Evolutionary conservation across 2,329 filamentous ascomycete genomes (phyloP).

Genomic region (Xylariales sp.): DNA sequence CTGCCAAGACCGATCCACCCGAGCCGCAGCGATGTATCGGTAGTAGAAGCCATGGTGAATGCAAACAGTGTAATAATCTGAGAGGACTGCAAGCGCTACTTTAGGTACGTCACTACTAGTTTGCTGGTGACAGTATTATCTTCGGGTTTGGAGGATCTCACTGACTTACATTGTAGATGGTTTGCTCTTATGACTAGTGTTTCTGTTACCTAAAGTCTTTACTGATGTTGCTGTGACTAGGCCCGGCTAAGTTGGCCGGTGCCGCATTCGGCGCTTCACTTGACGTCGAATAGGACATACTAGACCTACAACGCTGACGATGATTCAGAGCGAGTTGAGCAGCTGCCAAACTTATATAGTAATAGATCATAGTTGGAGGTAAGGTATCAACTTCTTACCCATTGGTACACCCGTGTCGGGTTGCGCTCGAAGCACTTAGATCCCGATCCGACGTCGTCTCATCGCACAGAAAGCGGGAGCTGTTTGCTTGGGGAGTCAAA

Average conservation of each 20-base stretch:
- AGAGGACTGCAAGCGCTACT: background rate
- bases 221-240: background rate
- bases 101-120: background rate
- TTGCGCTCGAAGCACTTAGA: background rate
- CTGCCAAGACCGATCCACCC: slow-evolving; percentile 58
- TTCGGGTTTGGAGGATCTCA: background rate
- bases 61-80: background rate
- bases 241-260: background rate
- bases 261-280: slow-evolving; percentile 12
- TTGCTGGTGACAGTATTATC: background rate
- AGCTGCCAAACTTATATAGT: background rate
- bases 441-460: background rate
- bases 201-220: slow-evolving; percentile 1
- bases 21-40: background rate
- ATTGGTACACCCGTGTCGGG: background rate
- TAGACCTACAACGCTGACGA: background rate
- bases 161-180: background rate
- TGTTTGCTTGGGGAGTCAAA: too few relatives aligned
- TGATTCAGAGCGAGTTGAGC: background rate
- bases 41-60: slow-evolving; percentile 14
- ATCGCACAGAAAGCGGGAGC: background rate
- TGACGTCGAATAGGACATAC: background rate
- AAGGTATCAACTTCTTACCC: too few relatives aligned
- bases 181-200: background rate
- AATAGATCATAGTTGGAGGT: too few relatives aligned